Evolutionary conservation across 2,329 filamentous ascomycete genomes (phyloP).

Genomic region (Aureobasidium uvarum): DNA sequence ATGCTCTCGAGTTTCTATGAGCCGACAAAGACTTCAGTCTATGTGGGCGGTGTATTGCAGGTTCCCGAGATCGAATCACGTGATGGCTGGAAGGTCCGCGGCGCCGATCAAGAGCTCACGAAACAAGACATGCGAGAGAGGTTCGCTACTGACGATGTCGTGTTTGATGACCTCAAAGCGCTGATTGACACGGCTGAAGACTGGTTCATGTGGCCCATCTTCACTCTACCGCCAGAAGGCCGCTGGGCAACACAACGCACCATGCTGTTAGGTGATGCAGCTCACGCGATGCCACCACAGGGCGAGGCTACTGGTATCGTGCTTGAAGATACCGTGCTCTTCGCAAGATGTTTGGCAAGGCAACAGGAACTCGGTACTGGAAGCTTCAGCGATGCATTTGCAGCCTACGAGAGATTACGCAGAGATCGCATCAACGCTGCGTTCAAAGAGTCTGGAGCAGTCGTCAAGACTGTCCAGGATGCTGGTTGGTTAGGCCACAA

Average conservation of each 20-base stretch:
- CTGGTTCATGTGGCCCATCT: slow-evolving; percentile 49
- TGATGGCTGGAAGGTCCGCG: slow-evolving; percentile 48
- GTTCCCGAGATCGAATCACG: slow-evolving; percentile 45
- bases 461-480: slow-evolving; percentile 47
- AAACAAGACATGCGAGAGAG: slow-evolving; percentile 44
- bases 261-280: slow-evolving; percentile 49
- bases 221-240: slow-evolving; percentile 45
- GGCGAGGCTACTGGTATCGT: slow-evolving; percentile 53
- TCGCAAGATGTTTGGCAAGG: slow-evolving; percentile 46
- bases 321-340: slow-evolving; percentile 53
- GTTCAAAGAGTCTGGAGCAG: slow-evolving; percentile 49
- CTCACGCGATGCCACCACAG: slow-evolving; percentile 53
- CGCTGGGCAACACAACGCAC: slow-evolving; percentile 48
- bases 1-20: slow-evolving; percentile 47
- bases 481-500: slow-evolving; percentile 47
- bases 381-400: slow-evolving; percentile 47
- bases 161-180: slow-evolving; percentile 39
- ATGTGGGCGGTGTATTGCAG: slow-evolving; percentile 49
- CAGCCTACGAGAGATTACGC: slow-evolving; percentile 49
- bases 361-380: slow-evolving; percentile 45
- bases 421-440: slow-evolving; percentile 47
- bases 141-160: slow-evolving; percentile 43
- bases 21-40: slow-evolving; percentile 40
- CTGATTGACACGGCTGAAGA: slow-evolving; percentile 46
- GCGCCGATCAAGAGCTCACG: slow-evolving; percentile 46